Conservation (phyloP, 1,284 basidiomycete species). For the Tranzscheliella williamsii region DNA sequence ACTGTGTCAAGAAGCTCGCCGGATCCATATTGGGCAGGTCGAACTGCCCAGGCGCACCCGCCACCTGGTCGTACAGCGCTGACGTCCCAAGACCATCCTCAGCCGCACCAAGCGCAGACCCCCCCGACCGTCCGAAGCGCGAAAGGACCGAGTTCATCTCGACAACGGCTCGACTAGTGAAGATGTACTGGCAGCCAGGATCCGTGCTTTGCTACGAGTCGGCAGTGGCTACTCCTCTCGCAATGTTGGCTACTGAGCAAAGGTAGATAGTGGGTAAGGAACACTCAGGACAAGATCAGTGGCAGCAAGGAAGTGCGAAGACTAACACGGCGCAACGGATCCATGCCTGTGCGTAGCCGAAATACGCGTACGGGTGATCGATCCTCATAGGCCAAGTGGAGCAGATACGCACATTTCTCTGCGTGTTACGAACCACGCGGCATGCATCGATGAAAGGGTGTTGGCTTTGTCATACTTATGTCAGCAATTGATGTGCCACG, state of each 20-base stretch:
- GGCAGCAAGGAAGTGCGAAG: no score
- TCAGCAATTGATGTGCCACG: no score
- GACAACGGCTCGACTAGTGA: no score
- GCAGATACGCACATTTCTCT: neutral
- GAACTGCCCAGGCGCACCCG: constrained; percentile 38
- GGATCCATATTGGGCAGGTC: constrained; percentile 50
- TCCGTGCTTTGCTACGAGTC: no score
- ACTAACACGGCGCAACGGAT: neutral
- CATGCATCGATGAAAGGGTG: no score
- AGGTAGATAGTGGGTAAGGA: no score
- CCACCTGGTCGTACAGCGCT: constrained; percentile 8
- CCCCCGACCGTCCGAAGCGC: constrained; percentile 25
- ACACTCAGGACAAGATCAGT: no score
- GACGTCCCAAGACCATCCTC: constrained; percentile 9
- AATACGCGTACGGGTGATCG: neutral
- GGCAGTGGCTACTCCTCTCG: no score
- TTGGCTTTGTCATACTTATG: no score
- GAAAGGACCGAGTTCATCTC: constrained; percentile 48
- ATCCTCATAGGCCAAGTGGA: neutral
- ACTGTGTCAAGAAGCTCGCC: constrained; percentile 54
- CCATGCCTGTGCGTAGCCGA: neutral
- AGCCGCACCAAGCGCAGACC: constrained; percentile 7
- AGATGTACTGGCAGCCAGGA: no score
- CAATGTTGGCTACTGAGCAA: no score
- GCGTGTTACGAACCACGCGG: no score